Evolutionary conservation across 495 filamentous ascomycete species (phyloP), one percentile per base, ranked within the genome.

Genomic region (Penicillium flavigenum): DNA sequence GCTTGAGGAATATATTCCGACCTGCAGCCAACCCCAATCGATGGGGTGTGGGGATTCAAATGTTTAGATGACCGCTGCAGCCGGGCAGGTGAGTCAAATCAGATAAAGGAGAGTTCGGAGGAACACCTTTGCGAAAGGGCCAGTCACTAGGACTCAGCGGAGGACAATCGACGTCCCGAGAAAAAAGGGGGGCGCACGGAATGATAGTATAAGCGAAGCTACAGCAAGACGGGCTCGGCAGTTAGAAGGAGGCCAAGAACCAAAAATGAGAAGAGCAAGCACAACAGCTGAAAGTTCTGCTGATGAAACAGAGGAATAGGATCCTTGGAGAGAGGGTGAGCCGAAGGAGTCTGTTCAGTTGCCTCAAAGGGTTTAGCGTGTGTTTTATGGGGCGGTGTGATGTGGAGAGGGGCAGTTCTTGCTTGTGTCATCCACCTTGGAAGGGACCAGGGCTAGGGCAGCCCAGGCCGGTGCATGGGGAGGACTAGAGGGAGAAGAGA

Each of bases 61-160:
- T 47, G 82, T 92, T 44, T 83, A 91, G 64, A 74, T 93, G 61
- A 55, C 59, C 61, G 65, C 71, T 72, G 71, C 71, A 64, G 65
- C 71, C 71, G 63, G 72, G 69, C 71, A 73, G 62, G 63, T 63
- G 69, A 61, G 58, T 56, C 51, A 61, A 64, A 59, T 62, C 44
- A 62, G 47, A 38, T 59, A 49, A 60, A 60, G 59, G 57, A 66
- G 51, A 51, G 48, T 52, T 45, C 42, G 57, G 56, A 54, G 32
- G 48, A 63, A 62, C 58, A 59, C 56, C 58, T 54, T 44, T 32
- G 51, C 54, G 46, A 54, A 46, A 47, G 38, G 39, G 38, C 59
- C 58, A 54, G 63, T 63, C 62, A 51, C 65, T 65, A 54, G 65
- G 60, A 68, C 63, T 45, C 34, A 29, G 36, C 24, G 58, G 31